phyloP scores from a whole-genome alignment of 2,329 filamentous ascomycete genomes.

The Stagonosporopsis tanaceti region DNA sequence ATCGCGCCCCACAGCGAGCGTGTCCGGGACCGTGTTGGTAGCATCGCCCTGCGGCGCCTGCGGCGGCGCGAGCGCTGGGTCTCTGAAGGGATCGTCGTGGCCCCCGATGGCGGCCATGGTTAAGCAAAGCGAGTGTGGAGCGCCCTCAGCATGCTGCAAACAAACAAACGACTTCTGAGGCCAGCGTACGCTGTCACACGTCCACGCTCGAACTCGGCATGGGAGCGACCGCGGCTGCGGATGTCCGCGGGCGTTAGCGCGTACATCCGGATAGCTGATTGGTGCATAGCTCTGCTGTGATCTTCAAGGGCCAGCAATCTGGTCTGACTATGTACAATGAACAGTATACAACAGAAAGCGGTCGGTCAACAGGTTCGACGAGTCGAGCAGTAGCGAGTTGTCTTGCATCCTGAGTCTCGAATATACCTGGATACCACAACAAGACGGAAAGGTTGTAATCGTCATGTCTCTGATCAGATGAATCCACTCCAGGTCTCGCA shows the following conservation, averaged over 20 bases:
- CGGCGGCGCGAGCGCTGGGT: conserved; percentile 35
- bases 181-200: conserved; percentile 4
- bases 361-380: too few species aligned
- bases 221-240: conserved; percentile 7
- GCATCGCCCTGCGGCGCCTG: conserved; percentile 2
- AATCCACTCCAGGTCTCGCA: too few species aligned
- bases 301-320: too few species aligned
- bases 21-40: conserved; percentile 40
- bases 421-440: too few species aligned
- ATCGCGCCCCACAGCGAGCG: conserved; percentile 64
- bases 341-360: too few species aligned
- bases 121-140: conserved; percentile 18
- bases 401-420: too few species aligned
- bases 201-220: conserved; percentile 1
- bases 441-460: too few species aligned
- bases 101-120: conserved; percentile 35
- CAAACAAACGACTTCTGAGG: background rate
- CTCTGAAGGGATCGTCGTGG: conserved; percentile 41
- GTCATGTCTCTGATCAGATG: too few species aligned
- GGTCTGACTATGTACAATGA: too few species aligned
- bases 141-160: conserved; percentile 18
- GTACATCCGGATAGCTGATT: background rate
- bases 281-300: background rate
- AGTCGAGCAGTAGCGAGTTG: too few species aligned
- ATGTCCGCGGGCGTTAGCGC: conserved; percentile 9